Evolutionary conservation across 306 rosid species (phyloP).

Genomic region (Spatholobus suberectus): DNA sequence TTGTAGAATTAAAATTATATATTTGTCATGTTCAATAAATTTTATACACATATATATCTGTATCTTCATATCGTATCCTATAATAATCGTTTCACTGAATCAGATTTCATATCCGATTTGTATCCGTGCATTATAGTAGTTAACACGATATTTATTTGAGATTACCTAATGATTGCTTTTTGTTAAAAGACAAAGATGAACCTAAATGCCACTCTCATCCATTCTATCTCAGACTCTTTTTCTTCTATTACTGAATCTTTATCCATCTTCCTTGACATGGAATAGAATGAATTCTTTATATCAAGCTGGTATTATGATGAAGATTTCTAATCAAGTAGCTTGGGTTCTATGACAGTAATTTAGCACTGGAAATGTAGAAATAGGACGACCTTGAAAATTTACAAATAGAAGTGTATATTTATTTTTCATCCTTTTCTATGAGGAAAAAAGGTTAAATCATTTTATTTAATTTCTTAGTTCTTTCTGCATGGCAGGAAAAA

Average conservation of each 20-base stretch:
- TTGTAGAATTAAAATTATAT: background rate
- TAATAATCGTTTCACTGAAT: background rate
- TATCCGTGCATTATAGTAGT: background rate
- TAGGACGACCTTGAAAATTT: background rate
- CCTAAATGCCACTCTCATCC: background rate
- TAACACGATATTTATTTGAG: background rate
- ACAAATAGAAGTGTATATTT: background rate
- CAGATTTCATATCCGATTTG: background rate
- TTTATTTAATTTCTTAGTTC: background rate
- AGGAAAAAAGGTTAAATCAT: background rate
- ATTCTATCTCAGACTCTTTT: background rate
- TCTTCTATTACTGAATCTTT: constrained; percentile 18
- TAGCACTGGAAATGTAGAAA: constrained; percentile 1
- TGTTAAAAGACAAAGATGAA: constrained; percentile 16
- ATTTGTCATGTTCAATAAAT: background rate
- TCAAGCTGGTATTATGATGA: background rate
- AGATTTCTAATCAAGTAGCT: background rate
- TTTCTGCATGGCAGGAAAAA: constrained; percentile 66
- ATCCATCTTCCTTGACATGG: constrained; percentile 7
- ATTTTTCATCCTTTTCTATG: background rate
- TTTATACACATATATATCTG: background rate
- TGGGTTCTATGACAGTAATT: background rate
- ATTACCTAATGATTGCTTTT: background rate
- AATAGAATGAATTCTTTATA: constrained; percentile 14
- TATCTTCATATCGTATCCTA: background rate